Evolutionary conservation across 805 yeast genomes (phyloP).

Genomic region (Pichia membranifaciens): DNA sequence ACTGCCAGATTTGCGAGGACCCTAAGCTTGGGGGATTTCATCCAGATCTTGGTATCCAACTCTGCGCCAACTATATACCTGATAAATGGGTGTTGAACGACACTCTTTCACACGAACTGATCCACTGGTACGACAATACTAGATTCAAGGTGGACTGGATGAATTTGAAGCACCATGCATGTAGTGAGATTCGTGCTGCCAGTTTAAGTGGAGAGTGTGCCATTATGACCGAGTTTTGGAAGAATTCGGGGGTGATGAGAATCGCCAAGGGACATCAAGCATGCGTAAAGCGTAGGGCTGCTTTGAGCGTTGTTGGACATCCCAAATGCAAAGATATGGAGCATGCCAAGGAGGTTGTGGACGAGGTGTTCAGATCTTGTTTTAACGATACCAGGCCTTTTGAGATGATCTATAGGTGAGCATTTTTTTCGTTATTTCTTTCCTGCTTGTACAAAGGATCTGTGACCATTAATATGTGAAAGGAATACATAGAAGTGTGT

Average conservation of each 20-base stretch:
- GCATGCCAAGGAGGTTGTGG: slow-evolving; percentile 74
- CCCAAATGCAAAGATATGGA: slow-evolving; percentile 71
- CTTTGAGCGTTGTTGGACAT: slow-evolving; percentile 75
- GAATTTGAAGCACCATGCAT: slow-evolving; percentile 88
- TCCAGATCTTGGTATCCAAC: slow-evolving; percentile 78
- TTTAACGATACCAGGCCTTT: slow-evolving; percentile 94
- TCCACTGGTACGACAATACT: slow-evolving; percentile 88
- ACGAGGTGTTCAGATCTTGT: slow-evolving; percentile 88
- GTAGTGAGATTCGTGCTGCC: slow-evolving; percentile 93
- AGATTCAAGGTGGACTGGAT: slow-evolving; percentile 84
- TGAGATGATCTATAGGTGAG: slow-evolving; percentile 76
- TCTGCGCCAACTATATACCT: slow-evolving; percentile 76
- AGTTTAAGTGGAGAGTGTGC: slow-evolving; percentile 94
- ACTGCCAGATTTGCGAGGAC: slow-evolving; percentile 81
- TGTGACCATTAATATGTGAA: no score
- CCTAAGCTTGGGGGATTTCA: slow-evolving; percentile 87
- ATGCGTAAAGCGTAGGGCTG: slow-evolving; percentile 87
- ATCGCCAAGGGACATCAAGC: slow-evolving; percentile 72
- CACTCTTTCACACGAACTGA: slow-evolving; percentile 84
- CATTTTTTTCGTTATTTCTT: no score
- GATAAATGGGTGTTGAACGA: slow-evolving; percentile 84
- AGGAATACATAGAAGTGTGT: no score
- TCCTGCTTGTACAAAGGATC: no score
- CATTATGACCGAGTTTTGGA: slow-evolving; percentile 71
- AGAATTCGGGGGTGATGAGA: slow-evolving; percentile 26